A percentile compares a stretch with the other conserved stretches of the same genome.
Conservation (phyloP, 768 basidiomycete genomes). For the Hydnomerulius pinastri region DNA sequence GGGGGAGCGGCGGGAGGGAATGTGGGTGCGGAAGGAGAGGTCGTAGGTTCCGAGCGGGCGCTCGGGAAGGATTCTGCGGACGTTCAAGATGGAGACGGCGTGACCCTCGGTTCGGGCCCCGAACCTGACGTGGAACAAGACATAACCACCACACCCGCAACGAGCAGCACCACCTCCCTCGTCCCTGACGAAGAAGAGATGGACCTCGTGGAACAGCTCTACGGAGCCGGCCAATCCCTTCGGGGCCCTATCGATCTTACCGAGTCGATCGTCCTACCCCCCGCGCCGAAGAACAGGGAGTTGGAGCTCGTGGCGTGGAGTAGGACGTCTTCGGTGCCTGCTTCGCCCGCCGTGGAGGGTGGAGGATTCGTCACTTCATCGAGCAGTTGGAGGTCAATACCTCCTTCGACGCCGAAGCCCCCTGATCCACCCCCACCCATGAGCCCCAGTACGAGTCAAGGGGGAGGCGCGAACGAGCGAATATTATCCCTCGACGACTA, state of each 20-base stretch:
- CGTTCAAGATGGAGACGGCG: slow-evolving; percentile 19
- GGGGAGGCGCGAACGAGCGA: no score
- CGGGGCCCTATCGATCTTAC: slow-evolving; percentile 77
- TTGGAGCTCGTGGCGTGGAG: slow-evolving; percentile 89
- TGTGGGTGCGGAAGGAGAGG: slow-evolving; percentile 21
- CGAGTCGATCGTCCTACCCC: slow-evolving; percentile 81
- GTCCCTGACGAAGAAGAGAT: slow-evolving; percentile 78
- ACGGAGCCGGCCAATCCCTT: slow-evolving; percentile 75
- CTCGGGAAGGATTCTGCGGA: slow-evolving; percentile 32
- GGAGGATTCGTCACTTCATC: slow-evolving; percentile 25
- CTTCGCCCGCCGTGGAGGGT: slow-evolving; percentile 47
- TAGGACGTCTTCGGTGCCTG: slow-evolving; percentile 46
- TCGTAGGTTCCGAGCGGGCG: slow-evolving; percentile 33
- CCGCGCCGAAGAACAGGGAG: slow-evolving; percentile 84
- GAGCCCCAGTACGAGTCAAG: not conserved
- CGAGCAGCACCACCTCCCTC: slow-evolving; percentile 20
- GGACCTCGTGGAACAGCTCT: slow-evolving; percentile 95
- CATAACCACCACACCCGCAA: slow-evolving; percentile 21
- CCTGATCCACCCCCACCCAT: slow-evolving; percentile 8
- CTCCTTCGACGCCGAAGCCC: not conserved
- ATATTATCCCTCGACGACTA: slow-evolving; percentile 90
- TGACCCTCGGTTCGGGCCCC: no score
- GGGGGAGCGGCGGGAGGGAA: no score
- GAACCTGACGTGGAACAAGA: no score
- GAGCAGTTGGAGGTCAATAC: slow-evolving; percentile 7